These are phyloP conservation scores for Grosmannia huntii DNA, from an alignment of 2,329 filamentous ascomycete species.

Conservation along the genomic window DNA sequence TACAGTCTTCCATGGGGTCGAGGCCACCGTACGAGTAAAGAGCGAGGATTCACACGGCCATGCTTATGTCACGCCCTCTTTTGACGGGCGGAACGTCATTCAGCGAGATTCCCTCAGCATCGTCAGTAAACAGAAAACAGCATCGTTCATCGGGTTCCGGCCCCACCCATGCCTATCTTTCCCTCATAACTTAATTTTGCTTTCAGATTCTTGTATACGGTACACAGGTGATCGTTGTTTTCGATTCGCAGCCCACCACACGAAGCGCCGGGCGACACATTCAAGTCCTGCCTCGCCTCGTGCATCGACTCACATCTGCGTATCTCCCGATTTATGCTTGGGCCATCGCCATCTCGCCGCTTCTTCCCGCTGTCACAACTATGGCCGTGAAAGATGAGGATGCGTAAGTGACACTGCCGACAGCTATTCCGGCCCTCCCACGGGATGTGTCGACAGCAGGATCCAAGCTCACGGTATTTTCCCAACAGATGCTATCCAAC, in stretches of 20 bases:
- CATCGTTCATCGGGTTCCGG: background rate
- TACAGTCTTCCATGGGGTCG: too few relatives aligned
- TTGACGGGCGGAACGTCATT: background rate
- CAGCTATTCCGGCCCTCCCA: background rate
- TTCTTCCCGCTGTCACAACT: constrained; percentile 17
- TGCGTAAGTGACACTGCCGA: constrained; percentile 25
- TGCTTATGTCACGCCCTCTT: background rate
- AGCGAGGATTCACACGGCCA: background rate
- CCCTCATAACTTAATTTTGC: background rate
- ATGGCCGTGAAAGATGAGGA: constrained; percentile 45
- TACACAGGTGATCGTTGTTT: background rate
- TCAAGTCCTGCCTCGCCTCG: background rate
- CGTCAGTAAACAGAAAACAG: background rate
- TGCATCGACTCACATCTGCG: background rate
- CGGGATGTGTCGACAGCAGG: background rate
- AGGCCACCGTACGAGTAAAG: background rate
- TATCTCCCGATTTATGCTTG: background rate
- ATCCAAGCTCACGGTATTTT: background rate
- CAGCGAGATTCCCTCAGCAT: background rate
- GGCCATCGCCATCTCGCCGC: background rate
- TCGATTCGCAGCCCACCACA: background rate
- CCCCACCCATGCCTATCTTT: background rate
- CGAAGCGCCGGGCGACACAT: background rate
- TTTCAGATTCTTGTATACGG: background rate
- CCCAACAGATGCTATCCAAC: constrained; percentile 47